Conservation (phyloP, 768 basidiomycete genomes). For the Psilocybe cyanescens region DNA sequence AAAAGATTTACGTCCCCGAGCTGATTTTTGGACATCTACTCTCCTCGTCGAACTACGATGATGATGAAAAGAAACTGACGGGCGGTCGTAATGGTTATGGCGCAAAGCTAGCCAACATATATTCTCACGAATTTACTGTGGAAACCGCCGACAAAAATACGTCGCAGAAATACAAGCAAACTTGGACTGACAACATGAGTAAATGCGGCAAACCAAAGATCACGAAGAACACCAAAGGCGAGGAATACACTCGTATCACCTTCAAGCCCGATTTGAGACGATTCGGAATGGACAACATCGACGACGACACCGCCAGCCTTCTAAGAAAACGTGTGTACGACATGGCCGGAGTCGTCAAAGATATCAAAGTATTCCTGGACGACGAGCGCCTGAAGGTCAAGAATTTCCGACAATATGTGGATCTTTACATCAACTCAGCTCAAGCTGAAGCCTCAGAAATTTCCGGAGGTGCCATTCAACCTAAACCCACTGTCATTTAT, state of each 20-base stretch:
- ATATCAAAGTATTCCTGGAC: slow-evolving; percentile 92
- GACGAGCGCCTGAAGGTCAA: slow-evolving; percentile 92
- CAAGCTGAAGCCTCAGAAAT: slow-evolving; percentile 68
- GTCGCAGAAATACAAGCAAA: slow-evolving; percentile 91
- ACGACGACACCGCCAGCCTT: slow-evolving; percentile 88
- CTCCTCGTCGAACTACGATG: slow-evolving; percentile 96
- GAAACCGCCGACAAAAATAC: slow-evolving; percentile 93
- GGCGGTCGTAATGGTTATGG: slow-evolving; percentile 99
- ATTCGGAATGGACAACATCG: slow-evolving; percentile 91
- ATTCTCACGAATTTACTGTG: slow-evolving; percentile 93
- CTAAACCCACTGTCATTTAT: slow-evolving; percentile 80
- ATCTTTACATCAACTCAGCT: slow-evolving; percentile 85
- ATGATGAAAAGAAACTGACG: slow-evolving; percentile 97
- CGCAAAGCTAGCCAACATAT: slow-evolving; percentile 97
- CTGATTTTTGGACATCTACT: slow-evolving; percentile 96
- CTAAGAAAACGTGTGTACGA: slow-evolving; percentile 95
- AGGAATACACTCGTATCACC: slow-evolving; percentile 92
- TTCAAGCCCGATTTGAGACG: slow-evolving; percentile 92
- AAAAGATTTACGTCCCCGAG: slow-evolving; percentile 95
- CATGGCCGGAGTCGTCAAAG: slow-evolving; percentile 93
- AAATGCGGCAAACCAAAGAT: slow-evolving; percentile 90
- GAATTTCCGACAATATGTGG: slow-evolving; percentile 96
- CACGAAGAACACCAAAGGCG: slow-evolving; percentile 83
- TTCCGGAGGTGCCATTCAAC: slow-evolving; percentile 78
- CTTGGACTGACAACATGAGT: slow-evolving; percentile 93